Base-by-base conservation (phyloP, 164 flowering plant species). In the Annona squamosa region DNA sequence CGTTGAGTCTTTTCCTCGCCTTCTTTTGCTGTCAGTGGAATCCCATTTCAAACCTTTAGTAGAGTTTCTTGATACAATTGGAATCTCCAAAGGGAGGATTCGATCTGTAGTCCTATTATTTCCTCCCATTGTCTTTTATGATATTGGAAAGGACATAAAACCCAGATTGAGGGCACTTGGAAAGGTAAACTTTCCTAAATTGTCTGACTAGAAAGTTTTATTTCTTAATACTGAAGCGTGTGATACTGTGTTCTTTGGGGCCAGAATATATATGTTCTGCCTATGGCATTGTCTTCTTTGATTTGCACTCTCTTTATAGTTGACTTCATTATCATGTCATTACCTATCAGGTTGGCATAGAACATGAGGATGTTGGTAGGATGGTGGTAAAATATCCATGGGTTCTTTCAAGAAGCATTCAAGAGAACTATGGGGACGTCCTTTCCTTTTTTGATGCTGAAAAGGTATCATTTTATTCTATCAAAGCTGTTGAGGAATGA, bases 351-450 rank as follows among this genome's bases (percentile, higher is more conserved):
- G 79, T 84, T 72, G 88, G 86, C 71, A 79, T 76, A 2, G 77
- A 63, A 42, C 82, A 80, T 74, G 78, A 83, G 64, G 86, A 84
- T 75, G 48, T 87, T 72, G 90, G 91, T 37, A 87, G 71, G 81
- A 78, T 91, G 88, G 71, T 95, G 73, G 37, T 85, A 16, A 92
- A 91, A 75, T 92, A 95, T 79, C 99, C 99, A 26, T 95, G 99
- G 99, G 80, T 92, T 77, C 80, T 92, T 68, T 95, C 98, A 4
- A 76, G 81, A 26, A 82, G 92, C 79, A 82, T 95, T 73, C 85
- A 82, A 76, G 86, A 84, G 70, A 92, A 95, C 79, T 86, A 81
- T 63, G 76, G 84, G 48, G 81, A 83, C 68, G 76, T 95, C 37
- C 73, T 85, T 67, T 77, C 84, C 10, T 83, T 87, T 77, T 87